These are phyloP conservation scores for Dryadomyces sulphureus DNA, from an alignment of 2,329 filamentous ascomycete species.

Conservation along the genomic window DNA sequence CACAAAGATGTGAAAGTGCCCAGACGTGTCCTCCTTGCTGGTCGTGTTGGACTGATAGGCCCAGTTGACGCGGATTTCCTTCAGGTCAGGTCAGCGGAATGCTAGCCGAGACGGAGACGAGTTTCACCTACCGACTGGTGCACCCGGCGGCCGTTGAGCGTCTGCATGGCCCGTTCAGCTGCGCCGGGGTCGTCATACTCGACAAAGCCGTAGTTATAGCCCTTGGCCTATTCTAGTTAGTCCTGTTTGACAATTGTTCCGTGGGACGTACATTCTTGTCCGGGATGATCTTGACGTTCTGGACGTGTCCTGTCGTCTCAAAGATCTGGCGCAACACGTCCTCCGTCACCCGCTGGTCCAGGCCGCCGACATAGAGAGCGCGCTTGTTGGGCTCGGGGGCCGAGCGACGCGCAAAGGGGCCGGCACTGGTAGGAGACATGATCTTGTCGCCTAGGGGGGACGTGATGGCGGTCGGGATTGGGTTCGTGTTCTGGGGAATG, in stretches of 20 bases:
- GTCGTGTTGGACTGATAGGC: conserved; percentile 92
- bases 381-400: conserved; percentile 98
- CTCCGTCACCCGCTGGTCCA: conserved; percentile 90
- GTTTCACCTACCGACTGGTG: conserved; percentile 66
- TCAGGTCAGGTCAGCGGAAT: conserved; percentile 2
- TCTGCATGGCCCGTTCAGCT: conserved; percentile 93
- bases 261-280: conserved; percentile 97
- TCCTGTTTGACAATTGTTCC: no score
- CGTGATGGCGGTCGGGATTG: conserved; percentile 82
- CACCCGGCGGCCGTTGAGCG: conserved; percentile 85
- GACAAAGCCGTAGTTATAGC: conserved; percentile 97
- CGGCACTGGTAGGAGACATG: conserved; percentile 74
- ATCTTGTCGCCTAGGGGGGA: conserved; percentile 64
- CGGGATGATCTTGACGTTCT: conserved; percentile 98
- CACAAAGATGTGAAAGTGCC: conserved; percentile 98
- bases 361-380: conserved; percentile 85
- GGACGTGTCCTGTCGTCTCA: conserved; percentile 94
- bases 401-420: conserved; percentile 71
- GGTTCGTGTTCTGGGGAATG: conserved; percentile 93
- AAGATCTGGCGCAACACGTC: conserved; percentile 96
- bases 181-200: conserved; percentile 97
- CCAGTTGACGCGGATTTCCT: conserved; percentile 99
- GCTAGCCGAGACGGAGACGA: background rate
- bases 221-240: conserved; percentile 53
- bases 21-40: conserved; percentile 93